phyloP scores from a whole-genome alignment of 768 basidiomycete species.

The Leccinum broughii region DNA sequence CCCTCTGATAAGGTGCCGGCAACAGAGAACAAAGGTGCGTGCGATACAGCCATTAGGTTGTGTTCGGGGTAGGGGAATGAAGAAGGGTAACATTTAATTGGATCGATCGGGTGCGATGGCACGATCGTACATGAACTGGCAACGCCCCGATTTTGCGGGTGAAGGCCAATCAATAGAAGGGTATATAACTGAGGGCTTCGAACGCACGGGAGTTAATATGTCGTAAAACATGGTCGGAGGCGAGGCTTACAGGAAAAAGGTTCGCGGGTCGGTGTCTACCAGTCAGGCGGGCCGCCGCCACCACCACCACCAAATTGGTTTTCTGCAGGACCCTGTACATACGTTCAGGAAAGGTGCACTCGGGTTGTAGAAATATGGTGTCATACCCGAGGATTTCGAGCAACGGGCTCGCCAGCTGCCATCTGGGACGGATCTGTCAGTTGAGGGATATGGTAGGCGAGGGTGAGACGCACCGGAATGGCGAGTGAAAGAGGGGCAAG shows the following conservation, averaged over 20 bases:
- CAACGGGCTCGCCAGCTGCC: conserved; percentile 6
- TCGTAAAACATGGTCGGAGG: background rate
- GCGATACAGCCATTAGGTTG: conserved; percentile 15
- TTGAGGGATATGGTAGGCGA: background rate
- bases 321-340: conserved; percentile 18
- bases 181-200: conserved; percentile 3
- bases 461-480: conserved; percentile 18
- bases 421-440: conserved; percentile 15
- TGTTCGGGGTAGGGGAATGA: conserved; percentile 6
- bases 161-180: background rate
- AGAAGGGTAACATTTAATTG: background rate
- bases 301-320: conserved; percentile 23
- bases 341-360: conserved; percentile 4
- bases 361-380: background rate
- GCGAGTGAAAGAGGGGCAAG: conserved; percentile 26
- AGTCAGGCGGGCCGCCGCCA: conserved; percentile 25
- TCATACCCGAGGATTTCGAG: conserved; percentile 16
- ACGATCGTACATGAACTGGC: conserved; percentile 13
- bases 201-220: conserved; percentile 9
- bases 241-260: conserved; percentile 13
- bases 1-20: conserved; percentile 4
- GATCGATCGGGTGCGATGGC: conserved; percentile 8
- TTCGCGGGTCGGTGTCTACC: conserved; percentile 18
- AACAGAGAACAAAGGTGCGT: conserved; percentile 6
- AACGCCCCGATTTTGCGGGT: conserved; percentile 12